phyloP scores from a whole-genome alignment of 192 early-diverging fungal species.

The Linnemannia elongata region DNA sequence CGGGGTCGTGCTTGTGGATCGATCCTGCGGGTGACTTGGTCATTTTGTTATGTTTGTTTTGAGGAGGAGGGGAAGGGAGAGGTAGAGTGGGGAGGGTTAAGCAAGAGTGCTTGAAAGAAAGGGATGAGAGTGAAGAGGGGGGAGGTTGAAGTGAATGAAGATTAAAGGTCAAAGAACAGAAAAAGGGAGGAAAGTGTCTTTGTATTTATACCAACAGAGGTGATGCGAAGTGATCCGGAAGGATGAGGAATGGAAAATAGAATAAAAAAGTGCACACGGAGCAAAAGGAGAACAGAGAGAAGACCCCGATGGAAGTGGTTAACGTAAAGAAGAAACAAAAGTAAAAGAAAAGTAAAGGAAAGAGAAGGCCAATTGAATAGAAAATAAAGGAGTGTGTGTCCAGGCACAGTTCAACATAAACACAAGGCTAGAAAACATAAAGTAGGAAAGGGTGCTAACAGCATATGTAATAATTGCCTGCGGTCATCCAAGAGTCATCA shows the following conservation, averaged over 20 bases:
- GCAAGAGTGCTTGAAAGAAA: neutral
- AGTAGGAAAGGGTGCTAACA: neutral
- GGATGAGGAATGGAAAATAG: neutral
- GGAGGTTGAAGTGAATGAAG: neutral
- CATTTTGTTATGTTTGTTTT: slow-evolving; percentile 17
- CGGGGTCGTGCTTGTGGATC: slow-evolving; percentile 50
- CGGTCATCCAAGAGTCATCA: neutral
- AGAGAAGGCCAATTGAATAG: neutral
- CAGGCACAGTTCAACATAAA: neutral
- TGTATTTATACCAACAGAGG: neutral
- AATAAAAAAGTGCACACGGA: neutral
- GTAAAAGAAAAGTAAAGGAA: neutral
- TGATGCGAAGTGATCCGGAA: neutral
- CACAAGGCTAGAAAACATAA: neutral
- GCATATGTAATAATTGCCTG: neutral
- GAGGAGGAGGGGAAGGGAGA: neutral
- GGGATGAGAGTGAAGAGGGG: neutral
- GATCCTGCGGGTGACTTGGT: slow-evolving; percentile 36
- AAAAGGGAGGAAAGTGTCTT: neutral
- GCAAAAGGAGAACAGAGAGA: neutral
- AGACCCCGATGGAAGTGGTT: neutral
- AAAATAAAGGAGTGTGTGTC: neutral
- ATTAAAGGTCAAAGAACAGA: slow-evolving; percentile 6
- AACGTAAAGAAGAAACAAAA: slow-evolving; percentile 1
- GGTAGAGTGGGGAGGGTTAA: neutral